These are phyloP conservation scores for Yamagishiella unicocca DNA, from an alignment of 139 green algal species.

Conservation along the genomic window DNA sequence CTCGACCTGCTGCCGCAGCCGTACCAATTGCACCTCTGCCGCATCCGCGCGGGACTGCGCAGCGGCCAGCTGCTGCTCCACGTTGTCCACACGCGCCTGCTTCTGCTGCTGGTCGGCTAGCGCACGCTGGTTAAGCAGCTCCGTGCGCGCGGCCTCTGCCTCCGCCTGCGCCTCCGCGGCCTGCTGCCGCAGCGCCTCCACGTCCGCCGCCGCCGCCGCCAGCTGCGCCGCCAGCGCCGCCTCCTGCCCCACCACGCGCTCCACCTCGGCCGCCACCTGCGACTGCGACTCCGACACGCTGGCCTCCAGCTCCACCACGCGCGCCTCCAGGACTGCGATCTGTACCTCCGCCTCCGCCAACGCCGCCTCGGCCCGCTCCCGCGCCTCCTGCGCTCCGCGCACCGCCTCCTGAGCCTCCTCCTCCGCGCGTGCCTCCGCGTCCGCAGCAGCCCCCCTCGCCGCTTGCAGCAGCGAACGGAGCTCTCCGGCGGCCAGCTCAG, in stretches of 20 bases:
- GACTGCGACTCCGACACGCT: not conserved
- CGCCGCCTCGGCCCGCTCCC: not conserved
- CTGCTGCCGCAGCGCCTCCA: not conserved
- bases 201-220: not conserved
- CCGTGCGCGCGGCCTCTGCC: not conserved
- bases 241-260: not conserved
- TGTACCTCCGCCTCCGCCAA: not conserved
- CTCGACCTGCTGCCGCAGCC: slow-evolving; percentile 9
- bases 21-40: not conserved
- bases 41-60: not conserved
- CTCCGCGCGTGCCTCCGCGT: not conserved
- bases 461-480: not conserved
- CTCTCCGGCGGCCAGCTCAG: not conserved
- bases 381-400: not conserved
- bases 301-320: not conserved
- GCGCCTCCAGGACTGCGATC: not conserved
- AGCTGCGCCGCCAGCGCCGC: slow-evolving; percentile 12
- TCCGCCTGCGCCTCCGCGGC: not conserved
- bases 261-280: not conserved
- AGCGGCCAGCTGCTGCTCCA: not conserved
- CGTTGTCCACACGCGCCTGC: not conserved
- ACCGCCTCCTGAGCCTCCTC: not conserved
- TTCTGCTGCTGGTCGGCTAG: not conserved
- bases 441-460: not conserved
- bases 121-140: not conserved